Evolutionary conservation across 2,329 filamentous ascomycete genomes (phyloP), one percentile per base, ranked within the genome.

Genomic region (Aspergillus ochraceoroseus): DNA sequence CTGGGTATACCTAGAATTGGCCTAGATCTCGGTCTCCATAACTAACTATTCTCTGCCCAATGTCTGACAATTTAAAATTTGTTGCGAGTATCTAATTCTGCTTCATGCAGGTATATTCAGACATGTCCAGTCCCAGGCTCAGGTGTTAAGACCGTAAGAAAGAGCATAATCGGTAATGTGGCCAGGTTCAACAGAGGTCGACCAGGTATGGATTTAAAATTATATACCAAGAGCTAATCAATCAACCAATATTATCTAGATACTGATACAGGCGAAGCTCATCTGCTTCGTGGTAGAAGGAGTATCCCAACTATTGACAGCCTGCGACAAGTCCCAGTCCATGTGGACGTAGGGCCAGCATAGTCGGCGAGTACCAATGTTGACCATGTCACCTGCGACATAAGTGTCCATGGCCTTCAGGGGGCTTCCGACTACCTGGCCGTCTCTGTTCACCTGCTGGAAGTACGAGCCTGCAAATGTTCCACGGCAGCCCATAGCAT

Each of bases 351-450:
- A 68, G 15, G 65, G 58, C 37, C 66, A 82, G 68, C 78, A 81
- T 51, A 82, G 68, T 32, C 73, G 74, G n/a, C 47, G 50, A 44
- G 78, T 74, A n/a, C 62, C 51, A 66, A 78, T 73, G 20, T 74
- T 78, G 7, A 77, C 76, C 69, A 81, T 79, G 52, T 82, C 78
- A 26, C 78, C 78, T 5, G 77, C 74, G 31, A 82, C 75, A 51
- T 70, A 77, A n/a, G 73, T 71, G 54, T 79, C 68, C 8, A 58
- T 68, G n/a, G 68, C 70, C 38, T 65, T 67, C 43, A 79, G 52
- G 1, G 73, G 60, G 11, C 67, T 61, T 13, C 76, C 77, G 23
- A 79, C 63, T 54, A 70, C 75, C 37, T 66, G 61, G 2, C 77
- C 78, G 8, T 65, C 58, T 38, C 60, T 67, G 52, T 70, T 67